These are phyloP conservation scores for Antitrichia curtipendula DNA, from an alignment of 225 moss, liverwort and hornwort species.

Conservation along the genomic window DNA sequence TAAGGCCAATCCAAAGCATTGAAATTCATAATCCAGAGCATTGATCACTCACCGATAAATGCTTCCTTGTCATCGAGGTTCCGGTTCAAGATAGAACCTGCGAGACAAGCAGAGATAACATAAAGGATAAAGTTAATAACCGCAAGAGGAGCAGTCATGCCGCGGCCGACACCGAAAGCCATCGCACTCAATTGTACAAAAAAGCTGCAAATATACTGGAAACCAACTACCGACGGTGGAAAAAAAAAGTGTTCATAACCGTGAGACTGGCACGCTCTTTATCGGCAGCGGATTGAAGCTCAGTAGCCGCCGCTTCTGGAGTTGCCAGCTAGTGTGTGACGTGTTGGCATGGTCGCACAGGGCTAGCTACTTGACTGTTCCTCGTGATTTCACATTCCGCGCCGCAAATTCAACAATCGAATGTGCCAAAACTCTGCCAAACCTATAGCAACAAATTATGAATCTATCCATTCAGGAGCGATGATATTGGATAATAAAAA, in stretches of 20 bases:
- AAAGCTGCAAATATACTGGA: background rate
- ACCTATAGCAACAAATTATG: background rate
- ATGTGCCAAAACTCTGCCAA: background rate
- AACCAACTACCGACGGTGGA: background rate
- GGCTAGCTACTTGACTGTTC: background rate
- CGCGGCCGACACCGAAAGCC: slow-evolving; percentile 1
- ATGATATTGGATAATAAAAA: background rate
- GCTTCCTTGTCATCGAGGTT: slow-evolving; percentile 2
- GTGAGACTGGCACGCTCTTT: background rate
- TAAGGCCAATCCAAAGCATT: background rate
- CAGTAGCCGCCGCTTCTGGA: background rate
- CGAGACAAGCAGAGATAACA: slow-evolving; percentile 1
- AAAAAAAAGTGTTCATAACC: background rate
- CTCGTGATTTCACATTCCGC: background rate
- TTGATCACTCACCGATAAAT: background rate
- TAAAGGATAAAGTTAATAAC: slow-evolving; percentile 4
- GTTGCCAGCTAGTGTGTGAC: background rate
- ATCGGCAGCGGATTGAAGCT: background rate
- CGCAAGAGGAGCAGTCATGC: slow-evolving; percentile 3
- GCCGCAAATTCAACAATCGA: background rate
- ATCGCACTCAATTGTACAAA: background rate
- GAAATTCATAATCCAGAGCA: background rate
- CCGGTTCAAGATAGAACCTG: slow-evolving; percentile 12
- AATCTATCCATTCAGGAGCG: background rate
- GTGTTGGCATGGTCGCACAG: background rate